Conservation (phyloP, 2,329 filamentous ascomycete species). For the Aureobasidium sp. region DNA sequence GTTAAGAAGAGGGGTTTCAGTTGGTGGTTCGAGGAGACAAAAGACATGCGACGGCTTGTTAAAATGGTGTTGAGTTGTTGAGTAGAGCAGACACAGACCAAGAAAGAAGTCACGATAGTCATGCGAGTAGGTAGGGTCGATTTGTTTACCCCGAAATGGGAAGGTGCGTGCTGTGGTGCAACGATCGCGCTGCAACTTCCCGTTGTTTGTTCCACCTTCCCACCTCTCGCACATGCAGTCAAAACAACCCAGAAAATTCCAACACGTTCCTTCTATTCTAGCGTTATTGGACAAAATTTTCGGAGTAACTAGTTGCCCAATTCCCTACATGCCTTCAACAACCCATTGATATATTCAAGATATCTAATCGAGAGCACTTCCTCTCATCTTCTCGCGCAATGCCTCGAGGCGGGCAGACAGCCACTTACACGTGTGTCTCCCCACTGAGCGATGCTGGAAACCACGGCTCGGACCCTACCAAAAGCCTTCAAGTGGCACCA, state of each 20-base stretch:
- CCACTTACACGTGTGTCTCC: not conserved
- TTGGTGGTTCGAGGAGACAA: not conserved
- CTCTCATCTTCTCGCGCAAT: not conserved
- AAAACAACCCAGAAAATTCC: not conserved
- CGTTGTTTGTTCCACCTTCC: not conserved
- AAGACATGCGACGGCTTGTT: no score
- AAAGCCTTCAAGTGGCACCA: not conserved
- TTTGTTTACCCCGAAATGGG: not conserved
- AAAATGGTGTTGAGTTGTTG: no score
- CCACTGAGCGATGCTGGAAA: not conserved
- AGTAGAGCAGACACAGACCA: not conserved
- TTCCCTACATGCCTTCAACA: not conserved
- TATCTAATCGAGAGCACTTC: not conserved
- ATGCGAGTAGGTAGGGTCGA: not conserved
- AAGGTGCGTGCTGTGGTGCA: not conserved
- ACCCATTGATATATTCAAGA: no score
- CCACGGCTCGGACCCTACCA: not conserved
- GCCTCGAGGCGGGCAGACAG: not conserved
- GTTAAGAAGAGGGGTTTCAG: no score
- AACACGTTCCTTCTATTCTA: not conserved
- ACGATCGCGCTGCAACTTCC: not conserved
- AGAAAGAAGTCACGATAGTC: not conserved
- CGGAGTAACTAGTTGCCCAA: not conserved
- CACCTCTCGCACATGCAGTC: not conserved
- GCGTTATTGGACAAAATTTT: no score